Evolutionary conservation across 305 asterid genomes (phyloP), one percentile per base, ranked within the genome.

Genomic region (Andrographis paniculata): DNA sequence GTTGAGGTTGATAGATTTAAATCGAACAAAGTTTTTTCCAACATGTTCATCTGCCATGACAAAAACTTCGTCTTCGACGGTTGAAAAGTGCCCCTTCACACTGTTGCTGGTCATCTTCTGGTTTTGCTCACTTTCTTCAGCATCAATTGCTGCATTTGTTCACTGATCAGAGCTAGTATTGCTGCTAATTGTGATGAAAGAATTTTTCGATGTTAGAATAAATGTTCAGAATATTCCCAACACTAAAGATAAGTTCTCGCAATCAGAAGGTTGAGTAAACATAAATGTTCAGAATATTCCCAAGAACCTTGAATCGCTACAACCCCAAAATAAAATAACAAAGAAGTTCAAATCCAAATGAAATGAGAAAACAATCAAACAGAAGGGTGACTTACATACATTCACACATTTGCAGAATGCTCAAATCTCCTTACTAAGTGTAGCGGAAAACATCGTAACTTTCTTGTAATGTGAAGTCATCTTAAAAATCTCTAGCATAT

Each of bases 351-450:
- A n/a, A n/a, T n/a, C n/a, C n/a, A n/a, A n/a, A n/a, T n/a, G n/a
- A n/a, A n/a, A n/a, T n/a, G n/a, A n/a, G n/a, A n/a, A n/a, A n/a
- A n/a, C n/a, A n/a, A n/a, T n/a, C n/a, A n/a, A n/a, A n/a, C n/a
- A n/a, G n/a, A n/a, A n/a, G n/a, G n/a, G n/a, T n/a, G n/a, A n/a
- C n/a, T n/a, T n/a, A n/a, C n/a, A n/a, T n/a, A n/a, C n/a, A n/a
- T n/a, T n/a, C n/a, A n/a, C n/a, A n/a, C n/a, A n/a, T n/a, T 83
- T 87, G 91, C 96, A 87, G 45, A 87, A 81, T 0, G 96, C 95
- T 30, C 95, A 93, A 48, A 83, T 87, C 68, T 80, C 94, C 71
- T 87, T 87, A 79, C 94, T 80, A 58, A 87, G 93, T 3, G 96
- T 86, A 20, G 96, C 94, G 5, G 93, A 82, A 52, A 85, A 85